These are phyloP conservation scores for Syzygium grande DNA, from an alignment of 345 rosid genomes.

Conservation along the genomic window DNA sequence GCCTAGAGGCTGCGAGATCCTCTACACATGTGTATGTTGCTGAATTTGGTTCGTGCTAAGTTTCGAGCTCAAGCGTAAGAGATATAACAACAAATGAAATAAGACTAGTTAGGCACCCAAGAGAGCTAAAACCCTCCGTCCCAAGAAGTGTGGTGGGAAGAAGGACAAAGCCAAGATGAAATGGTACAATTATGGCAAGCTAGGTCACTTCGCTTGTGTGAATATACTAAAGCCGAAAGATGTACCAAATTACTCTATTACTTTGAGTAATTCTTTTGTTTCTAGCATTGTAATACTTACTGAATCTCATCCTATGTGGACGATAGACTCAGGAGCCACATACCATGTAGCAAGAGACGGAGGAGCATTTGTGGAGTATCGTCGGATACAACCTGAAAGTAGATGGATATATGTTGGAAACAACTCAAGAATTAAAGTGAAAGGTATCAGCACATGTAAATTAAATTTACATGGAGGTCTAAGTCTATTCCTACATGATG, in stretches of 20 bases:
- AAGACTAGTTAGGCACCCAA: background rate
- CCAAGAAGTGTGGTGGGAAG: background rate
- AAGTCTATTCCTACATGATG: background rate
- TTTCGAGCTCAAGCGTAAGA: background rate
- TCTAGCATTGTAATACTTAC: background rate
- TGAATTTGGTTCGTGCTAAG: background rate
- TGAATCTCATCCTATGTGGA: background rate
- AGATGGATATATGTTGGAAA: background rate
- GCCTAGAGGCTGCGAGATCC: background rate
- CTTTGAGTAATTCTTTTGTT: background rate
- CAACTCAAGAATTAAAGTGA: background rate
- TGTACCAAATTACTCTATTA: background rate
- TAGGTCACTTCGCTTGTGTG: background rate
- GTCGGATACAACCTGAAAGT: background rate
- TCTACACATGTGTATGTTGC: background rate
- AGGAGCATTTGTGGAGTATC: background rate
- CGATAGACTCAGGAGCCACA: background rate
- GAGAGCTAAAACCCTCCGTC: background rate
- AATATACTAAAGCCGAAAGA: background rate
- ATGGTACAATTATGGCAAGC: background rate
- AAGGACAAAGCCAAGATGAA: background rate
- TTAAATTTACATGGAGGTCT: background rate
- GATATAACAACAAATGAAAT: background rate
- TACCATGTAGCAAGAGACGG: background rate
- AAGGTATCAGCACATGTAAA: background rate